These are phyloP conservation scores for Plantago lanceolata DNA, from an alignment of 305 asterid species.

Conservation along the genomic window DNA sequence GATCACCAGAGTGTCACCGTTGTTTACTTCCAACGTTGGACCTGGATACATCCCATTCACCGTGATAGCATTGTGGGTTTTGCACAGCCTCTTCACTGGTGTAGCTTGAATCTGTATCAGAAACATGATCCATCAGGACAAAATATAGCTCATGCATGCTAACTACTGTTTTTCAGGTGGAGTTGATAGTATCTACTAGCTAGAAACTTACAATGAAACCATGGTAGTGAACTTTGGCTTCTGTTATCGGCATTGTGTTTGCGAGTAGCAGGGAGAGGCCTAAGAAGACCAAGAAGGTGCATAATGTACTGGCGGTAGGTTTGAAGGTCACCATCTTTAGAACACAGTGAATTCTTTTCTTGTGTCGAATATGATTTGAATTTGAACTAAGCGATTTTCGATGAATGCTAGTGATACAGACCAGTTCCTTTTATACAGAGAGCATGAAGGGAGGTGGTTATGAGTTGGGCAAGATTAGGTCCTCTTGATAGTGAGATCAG, in stretches of 20 bases:
- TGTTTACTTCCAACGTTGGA: slow-evolving; percentile 69
- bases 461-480: slow-evolving; percentile 42
- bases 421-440: slow-evolving; percentile 30
- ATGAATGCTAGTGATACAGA: slow-evolving; percentile 18
- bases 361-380: background rate
- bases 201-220: slow-evolving; percentile 53
- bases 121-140: background rate
- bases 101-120: slow-evolving; percentile 67
- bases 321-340: slow-evolving; percentile 33
- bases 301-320: slow-evolving; percentile 3
- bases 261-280: slow-evolving; percentile 28
- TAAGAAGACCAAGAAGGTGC: slow-evolving; percentile 22
- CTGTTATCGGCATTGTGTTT: slow-evolving; percentile 29
- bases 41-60: slow-evolving; percentile 85
- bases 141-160: background rate
- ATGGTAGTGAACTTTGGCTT: slow-evolving; percentile 60
- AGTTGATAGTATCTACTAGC: background rate
- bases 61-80: slow-evolving; percentile 46
- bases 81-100: slow-evolving; percentile 83
- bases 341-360: background rate
- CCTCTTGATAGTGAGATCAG: slow-evolving; percentile 34
- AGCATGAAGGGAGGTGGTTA: slow-evolving; percentile 27
- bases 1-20: slow-evolving; percentile 70
- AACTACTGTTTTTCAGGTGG: background rate
- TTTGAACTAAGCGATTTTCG: slow-evolving; percentile 6